Evolutionary conservation across 2,329 filamentous ascomycete species (phyloP).

Genomic region (Trichophyton simii): DNA sequence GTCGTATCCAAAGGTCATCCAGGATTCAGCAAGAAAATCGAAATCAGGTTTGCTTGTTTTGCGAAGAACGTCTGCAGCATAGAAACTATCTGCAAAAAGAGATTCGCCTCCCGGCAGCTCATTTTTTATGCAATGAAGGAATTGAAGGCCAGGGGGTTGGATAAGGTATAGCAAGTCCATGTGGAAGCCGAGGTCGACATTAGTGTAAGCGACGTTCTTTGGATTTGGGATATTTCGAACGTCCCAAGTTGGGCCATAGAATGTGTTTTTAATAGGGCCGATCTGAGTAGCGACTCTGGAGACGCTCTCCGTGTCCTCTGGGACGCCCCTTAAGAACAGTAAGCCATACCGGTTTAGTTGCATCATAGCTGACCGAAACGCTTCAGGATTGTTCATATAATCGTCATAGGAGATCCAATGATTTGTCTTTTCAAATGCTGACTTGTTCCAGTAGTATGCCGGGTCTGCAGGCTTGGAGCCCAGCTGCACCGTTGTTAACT

Average conservation of each 20-base stretch:
- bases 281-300: slow-evolving; percentile 57
- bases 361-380: slow-evolving; percentile 49
- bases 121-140: slow-evolving; percentile 81
- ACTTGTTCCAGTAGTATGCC: slow-evolving; percentile 5
- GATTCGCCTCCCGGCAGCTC: slow-evolving; percentile 69
- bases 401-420: slow-evolving; percentile 54
- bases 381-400: slow-evolving; percentile 51
- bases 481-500: background rate
- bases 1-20: slow-evolving; percentile 55
- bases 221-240: slow-evolving; percentile 69
- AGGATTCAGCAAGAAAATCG: slow-evolving; percentile 30
- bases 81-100: slow-evolving; percentile 66
- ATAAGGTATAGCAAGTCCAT: slow-evolving; percentile 85
- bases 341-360: slow-evolving; percentile 57
- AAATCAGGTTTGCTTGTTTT: slow-evolving; percentile 11
- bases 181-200: slow-evolving; percentile 69
- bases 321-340: slow-evolving; percentile 63
- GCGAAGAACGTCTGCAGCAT: slow-evolving; percentile 37
- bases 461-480: background rate
- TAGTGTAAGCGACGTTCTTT: slow-evolving; percentile 88
- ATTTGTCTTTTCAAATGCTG: slow-evolving; percentile 32
- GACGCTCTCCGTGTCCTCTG: slow-evolving; percentile 53
- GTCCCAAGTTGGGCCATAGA: slow-evolving; percentile 87
- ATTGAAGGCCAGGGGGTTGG: slow-evolving; percentile 66
- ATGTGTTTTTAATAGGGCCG: slow-evolving; percentile 68